Conservation (phyloP, 257 asterid genomes). For the Orobanche coerulescens region DNA sequence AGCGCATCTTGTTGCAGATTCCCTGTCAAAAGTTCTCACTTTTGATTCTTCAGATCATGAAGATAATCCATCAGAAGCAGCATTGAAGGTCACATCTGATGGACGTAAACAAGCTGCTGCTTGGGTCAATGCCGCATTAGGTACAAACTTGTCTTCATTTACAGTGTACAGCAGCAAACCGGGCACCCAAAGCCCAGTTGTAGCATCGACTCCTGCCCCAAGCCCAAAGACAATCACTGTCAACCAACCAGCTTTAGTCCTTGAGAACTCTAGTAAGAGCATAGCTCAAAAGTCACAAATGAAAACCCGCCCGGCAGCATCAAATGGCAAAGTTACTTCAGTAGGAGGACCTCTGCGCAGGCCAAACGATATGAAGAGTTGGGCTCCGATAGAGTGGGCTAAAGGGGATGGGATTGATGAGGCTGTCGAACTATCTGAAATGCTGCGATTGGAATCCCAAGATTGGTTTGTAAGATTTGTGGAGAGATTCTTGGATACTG, state of each 20-base stretch:
- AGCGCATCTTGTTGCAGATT: slow-evolving; percentile 60
- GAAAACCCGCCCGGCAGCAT: slow-evolving; percentile 44
- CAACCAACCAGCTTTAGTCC: slow-evolving; percentile 55
- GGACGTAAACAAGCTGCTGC: slow-evolving; percentile 70
- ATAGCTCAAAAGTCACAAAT: slow-evolving; percentile 32
- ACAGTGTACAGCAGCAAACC: slow-evolving; percentile 51
- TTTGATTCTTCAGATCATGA: slow-evolving; percentile 44
- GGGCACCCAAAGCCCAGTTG: slow-evolving; percentile 26
- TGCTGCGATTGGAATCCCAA: slow-evolving; percentile 60
- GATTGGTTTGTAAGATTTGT: slow-evolving; percentile 93
- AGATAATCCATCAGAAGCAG: slow-evolving; percentile 63
- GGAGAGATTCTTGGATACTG: slow-evolving; percentile 86
- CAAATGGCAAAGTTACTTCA: slow-evolving; percentile 37
- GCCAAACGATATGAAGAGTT: slow-evolving; percentile 37
- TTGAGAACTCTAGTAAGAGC: slow-evolving; percentile 55
- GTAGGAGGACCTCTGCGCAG: slow-evolving; percentile 47
- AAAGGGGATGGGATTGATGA: slow-evolving; percentile 81
- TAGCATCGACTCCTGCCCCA: slow-evolving; percentile 27
- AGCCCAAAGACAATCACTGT: slow-evolving; percentile 27
- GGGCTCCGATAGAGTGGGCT: slow-evolving; percentile 69
- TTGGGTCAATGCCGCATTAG: slow-evolving; percentile 87
- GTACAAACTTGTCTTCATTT: slow-evolving; percentile 67
- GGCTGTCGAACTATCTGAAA: slow-evolving; percentile 79
- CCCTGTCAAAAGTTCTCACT: slow-evolving; percentile 50
- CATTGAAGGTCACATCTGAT: slow-evolving; percentile 40